Percentiles rank a stretch among this genome's conserved stretches.
These are phyloP conservation scores for Aspergillus hortae DNA, from an alignment of 2,329 filamentous ascomycete genomes.

Conservation along the genomic window DNA sequence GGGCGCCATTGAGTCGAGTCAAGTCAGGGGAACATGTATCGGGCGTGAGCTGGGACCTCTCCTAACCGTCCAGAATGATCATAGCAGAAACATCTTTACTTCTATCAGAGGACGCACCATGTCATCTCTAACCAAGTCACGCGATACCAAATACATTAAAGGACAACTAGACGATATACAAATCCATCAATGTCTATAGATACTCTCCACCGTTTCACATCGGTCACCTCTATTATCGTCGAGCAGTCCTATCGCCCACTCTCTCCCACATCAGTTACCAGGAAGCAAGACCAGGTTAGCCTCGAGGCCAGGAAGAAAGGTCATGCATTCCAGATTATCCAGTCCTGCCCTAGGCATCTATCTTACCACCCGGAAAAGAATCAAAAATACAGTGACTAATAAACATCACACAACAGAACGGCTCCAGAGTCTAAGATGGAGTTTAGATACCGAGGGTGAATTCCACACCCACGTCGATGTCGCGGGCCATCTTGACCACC, in stretches of 20 bases:
- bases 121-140: too few relatives aligned
- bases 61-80: too few relatives aligned
- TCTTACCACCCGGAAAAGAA: not conserved
- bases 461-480: constrained; percentile 96
- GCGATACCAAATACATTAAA: too few relatives aligned
- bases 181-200: constrained; percentile 21
- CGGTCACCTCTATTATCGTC: not conserved
- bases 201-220: not conserved
- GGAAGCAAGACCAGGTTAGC: constrained; percentile 13
- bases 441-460: constrained; percentile 88
- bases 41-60: too few relatives aligned
- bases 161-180: constrained; percentile 17
- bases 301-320: constrained; percentile 7
- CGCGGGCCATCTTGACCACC: constrained; percentile 97
- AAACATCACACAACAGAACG: not conserved
- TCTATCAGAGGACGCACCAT: too few relatives aligned
- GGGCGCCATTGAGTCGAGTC: too few relatives aligned
- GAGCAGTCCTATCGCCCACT: constrained; percentile 7
- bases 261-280: constrained; percentile 10
- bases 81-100: too few relatives aligned
- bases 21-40: too few relatives aligned
- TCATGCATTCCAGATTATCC: not conserved
- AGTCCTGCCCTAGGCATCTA: not conserved
- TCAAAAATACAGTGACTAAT: constrained; percentile 4
- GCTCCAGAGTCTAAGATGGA: constrained; percentile 2